phyloP scores from a whole-genome alignment of 805 yeast genomes.

The Suhomyces prunicola region DNA sequence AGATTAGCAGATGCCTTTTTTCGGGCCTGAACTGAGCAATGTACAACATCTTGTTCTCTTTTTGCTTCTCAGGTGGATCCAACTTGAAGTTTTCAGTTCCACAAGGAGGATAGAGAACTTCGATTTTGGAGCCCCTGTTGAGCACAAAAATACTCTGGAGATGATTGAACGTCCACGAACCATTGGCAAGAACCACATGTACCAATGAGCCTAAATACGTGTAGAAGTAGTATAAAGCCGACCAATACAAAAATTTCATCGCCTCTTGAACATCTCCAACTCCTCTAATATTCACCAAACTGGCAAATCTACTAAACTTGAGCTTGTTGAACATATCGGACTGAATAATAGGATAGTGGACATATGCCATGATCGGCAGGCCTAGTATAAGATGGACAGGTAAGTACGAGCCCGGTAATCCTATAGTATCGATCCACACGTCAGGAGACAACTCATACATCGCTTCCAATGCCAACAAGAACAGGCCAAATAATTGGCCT shows the following conservation, averaged over 20 bases:
- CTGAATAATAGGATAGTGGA: conserved; percentile 94
- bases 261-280: conserved; percentile 17
- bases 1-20: conserved; percentile 75
- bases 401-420: conserved; percentile 85
- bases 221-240: conserved; percentile 58
- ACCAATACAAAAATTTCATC: conserved; percentile 69
- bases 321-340: conserved; percentile 77
- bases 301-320: conserved; percentile 21
- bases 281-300: conserved; percentile 15
- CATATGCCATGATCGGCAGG: conserved; percentile 80
- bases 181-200: conserved; percentile 68
- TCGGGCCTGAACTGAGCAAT: conserved; percentile 96
- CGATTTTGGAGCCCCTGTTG: conserved; percentile 29
- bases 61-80: conserved; percentile 9
- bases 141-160: conserved; percentile 61
- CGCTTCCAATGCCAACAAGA: conserved; percentile 67
- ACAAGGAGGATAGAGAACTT: conserved; percentile 84
- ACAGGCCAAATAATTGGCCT: conserved; percentile 85
- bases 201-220: conserved; percentile 64
- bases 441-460: conserved; percentile 71
- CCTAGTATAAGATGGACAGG: conserved; percentile 52
- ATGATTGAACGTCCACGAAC: conserved; percentile 89
- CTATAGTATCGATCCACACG: conserved; percentile 92
- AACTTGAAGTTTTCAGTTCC: conserved; percentile 54
- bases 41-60: conserved; percentile 48